phyloP scores from a whole-genome alignment of 768 basidiomycete genomes.

The Rhodotorula taiwanensis region DNA sequence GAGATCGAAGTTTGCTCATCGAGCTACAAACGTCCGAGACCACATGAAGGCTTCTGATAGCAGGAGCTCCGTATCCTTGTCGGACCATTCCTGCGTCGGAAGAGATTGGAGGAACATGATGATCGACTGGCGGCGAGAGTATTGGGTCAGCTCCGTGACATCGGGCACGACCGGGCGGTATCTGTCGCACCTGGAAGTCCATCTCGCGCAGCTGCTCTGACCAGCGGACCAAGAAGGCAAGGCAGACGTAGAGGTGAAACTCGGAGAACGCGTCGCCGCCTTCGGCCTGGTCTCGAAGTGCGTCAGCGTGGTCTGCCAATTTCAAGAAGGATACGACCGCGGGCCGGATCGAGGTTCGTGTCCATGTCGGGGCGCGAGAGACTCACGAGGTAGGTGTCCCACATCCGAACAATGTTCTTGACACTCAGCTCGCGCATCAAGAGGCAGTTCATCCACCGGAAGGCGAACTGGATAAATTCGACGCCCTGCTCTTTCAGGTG shows the following conservation, averaged over 20 bases:
- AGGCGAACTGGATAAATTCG: conserved; percentile 99
- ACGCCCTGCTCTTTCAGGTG: conserved; percentile 87
- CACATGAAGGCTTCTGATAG: conserved; percentile 88
- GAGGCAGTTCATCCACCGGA: conserved; percentile 99
- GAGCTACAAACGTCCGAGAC: conserved; percentile 37
- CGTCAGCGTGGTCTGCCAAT: not conserved
- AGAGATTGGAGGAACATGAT: conserved; percentile 97
- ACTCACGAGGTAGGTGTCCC: conserved; percentile 96
- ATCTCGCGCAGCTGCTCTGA: conserved; percentile 85
- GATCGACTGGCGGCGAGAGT: conserved; percentile 60
- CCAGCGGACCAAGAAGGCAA: conserved; percentile 92
- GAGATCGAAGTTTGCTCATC: too few species aligned
- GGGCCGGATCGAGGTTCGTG: too few species aligned
- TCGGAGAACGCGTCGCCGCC: conserved; percentile 97
- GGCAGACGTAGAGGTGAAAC: conserved; percentile 97
- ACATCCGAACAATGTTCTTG: conserved; percentile 94
- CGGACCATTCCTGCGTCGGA: conserved; percentile 73
- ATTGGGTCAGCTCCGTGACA: not conserved
- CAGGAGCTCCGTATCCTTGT: conserved; percentile 90
- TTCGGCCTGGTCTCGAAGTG: conserved; percentile 73
- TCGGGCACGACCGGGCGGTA: not conserved
- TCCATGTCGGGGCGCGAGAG: not conserved
- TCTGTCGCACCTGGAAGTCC: conserved; percentile 80
- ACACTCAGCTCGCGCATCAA: conserved; percentile 98
- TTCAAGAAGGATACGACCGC: too few species aligned